A percentile compares a stretch with the other conserved stretches of the same genome.
Evolutionary conservation across 2,329 filamentous ascomycete genomes (phyloP).

Genomic region (Penicillium vulpinum): DNA sequence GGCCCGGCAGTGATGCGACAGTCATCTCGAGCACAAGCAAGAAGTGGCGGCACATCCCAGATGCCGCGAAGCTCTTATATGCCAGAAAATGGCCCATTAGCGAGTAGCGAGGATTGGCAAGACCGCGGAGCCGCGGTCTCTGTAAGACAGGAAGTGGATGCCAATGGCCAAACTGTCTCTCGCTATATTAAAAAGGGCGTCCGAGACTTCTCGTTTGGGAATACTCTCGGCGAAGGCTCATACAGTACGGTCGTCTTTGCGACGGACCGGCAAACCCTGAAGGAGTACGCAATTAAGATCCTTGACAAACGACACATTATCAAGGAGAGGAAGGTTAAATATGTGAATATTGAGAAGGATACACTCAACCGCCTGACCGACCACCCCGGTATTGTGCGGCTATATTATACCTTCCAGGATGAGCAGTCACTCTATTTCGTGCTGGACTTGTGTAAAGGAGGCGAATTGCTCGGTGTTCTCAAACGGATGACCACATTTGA

Average conservation of each 20-base stretch:
- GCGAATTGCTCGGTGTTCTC: conserved; percentile 85
- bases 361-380: conserved; percentile 94
- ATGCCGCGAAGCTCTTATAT: conserved; percentile 51
- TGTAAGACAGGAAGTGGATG: conserved; percentile 78
- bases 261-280: conserved; percentile 87
- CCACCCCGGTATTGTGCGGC: conserved; percentile 90
- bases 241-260: conserved; percentile 95
- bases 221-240: conserved; percentile 88
- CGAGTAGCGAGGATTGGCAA: conserved; percentile 90
- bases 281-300: conserved; percentile 97
- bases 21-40: conserved; percentile 70
- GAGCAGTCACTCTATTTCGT: conserved; percentile 96
- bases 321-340: conserved; percentile 99
- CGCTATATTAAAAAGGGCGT: conserved; percentile 94
- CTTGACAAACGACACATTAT: conserved; percentile 98
- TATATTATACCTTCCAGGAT: conserved; percentile 99
- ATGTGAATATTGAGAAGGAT: conserved; percentile 99
- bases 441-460: conserved; percentile 85
- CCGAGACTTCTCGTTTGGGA: conserved; percentile 91
- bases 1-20: conserved; percentile 71
- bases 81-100: conserved; percentile 57
- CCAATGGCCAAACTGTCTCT: conserved; percentile 76
- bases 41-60: conserved; percentile 39
- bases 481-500: conserved; percentile 96
- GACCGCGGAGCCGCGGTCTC: conserved; percentile 88